phyloP scores from a whole-genome alignment of 2,329 filamentous ascomycete genomes.

The Diplocarpon mali region DNA sequence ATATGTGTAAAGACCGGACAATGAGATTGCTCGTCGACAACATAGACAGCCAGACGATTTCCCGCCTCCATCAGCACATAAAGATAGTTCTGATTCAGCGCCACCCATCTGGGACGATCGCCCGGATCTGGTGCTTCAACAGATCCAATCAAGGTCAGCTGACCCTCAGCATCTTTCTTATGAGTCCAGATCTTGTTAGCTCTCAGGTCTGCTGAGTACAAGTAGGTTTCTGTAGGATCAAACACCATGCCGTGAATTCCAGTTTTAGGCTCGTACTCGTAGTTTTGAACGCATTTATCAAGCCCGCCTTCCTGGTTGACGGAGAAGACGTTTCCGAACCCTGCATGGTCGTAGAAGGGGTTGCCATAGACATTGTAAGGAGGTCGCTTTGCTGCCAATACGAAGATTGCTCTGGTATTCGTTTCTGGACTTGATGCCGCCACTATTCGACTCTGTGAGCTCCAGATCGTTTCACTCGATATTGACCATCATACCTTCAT shows the following conservation, averaged over 20 bases:
- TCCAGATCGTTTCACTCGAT: too few relatives aligned
- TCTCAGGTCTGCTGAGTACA: constrained; percentile 69
- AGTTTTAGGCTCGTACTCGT: constrained; percentile 55
- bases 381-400: constrained; percentile 65
- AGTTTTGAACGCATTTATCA: constrained; percentile 57
- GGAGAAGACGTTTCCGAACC: constrained; percentile 68
- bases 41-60: constrained; percentile 72
- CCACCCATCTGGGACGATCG: constrained; percentile 83
- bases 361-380: constrained; percentile 82
- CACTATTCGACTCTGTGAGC: constrained; percentile 33
- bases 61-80: constrained; percentile 88
- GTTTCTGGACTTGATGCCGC: constrained; percentile 54
- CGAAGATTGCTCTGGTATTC: constrained; percentile 82
- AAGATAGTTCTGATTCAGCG: constrained; percentile 70
- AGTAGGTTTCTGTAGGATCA: constrained; percentile 59
- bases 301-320: constrained; percentile 47
- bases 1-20: constrained; percentile 70
- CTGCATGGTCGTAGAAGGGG: constrained; percentile 80
- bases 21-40: constrained; percentile 62
- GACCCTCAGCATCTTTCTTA: constrained; percentile 52
- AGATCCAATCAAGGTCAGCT: constrained; percentile 58
- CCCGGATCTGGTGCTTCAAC: constrained; percentile 57
- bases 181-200: constrained; percentile 81
- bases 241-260: constrained; percentile 79
- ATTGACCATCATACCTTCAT: constrained; percentile 48